Base-by-base conservation (phyloP, 129 eudicot genomes). In the Calendula officinalis region DNA sequence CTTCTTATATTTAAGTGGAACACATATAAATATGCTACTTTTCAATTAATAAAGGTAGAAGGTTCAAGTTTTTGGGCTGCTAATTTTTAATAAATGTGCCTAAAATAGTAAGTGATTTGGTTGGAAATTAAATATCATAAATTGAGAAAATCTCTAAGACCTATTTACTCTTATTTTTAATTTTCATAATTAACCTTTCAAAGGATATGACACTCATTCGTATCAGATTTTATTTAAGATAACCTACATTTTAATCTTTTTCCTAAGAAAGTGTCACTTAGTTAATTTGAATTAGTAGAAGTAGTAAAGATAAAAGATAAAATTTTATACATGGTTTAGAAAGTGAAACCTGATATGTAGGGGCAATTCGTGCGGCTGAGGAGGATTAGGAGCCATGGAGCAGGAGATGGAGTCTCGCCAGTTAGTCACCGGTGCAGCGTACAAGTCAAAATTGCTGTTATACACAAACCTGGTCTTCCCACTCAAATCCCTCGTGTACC, bases 351-450 rank as follows among this genome's bases (percentile, higher is more conserved):
- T 82, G 85, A 83, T 82, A 2, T 54, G 66, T 0, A 11, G 56
- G 0, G 94, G 94, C 77, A 85, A 22, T 49, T 85, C 85, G 2
- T 73, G 52, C 15, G 85, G 81, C 17, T 57, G 38, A 4, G 81
- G 78, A 17, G 51, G 38, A 7, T 39, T 13, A 38, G 83, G 75
- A 74, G 58, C 77, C 80, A 72, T 62, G 16, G 10, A 0, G 49
- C 69, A 59, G 49, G 7, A n/a, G 33, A 70, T 13, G 3, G 86
- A 11, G 68, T 86, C 88, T 64, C 56, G 37, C 77, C 77, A 72
- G 49, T 53, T 62, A 2, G 77, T 45, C 7, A 66, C 70, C 1
- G 65, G 37, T 3, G 64, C 63, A 12, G 41, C 10, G 11, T 51
- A 63, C 70, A 72, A 52, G 54, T 72, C 71, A 11, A 72, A 72